Evolutionary conservation across 495 filamentous ascomycete genomes (phyloP).

Genomic region (Penicillium maclennaniae): DNA sequence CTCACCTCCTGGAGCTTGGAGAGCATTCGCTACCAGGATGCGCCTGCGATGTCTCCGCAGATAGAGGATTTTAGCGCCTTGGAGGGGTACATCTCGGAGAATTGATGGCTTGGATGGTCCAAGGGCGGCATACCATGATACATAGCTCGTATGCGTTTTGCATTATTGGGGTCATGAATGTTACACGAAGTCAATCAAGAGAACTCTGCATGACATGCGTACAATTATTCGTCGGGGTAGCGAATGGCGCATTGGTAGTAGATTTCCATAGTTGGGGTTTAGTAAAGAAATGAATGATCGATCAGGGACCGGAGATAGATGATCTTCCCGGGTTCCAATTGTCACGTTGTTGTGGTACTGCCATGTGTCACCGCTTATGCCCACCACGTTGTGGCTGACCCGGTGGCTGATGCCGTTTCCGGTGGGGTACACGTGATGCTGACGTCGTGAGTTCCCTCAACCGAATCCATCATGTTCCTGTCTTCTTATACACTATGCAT

Average conservation of each 20-base stretch:
- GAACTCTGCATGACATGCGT: background rate
- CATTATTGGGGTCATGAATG: slow-evolving; percentile 1
- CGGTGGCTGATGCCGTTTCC: background rate
- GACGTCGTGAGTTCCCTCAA: slow-evolving; percentile 23
- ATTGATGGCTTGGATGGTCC: background rate
- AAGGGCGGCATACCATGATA: background rate
- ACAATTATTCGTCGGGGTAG: background rate
- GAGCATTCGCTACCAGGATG: background rate
- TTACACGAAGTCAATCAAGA: background rate
- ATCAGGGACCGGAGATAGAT: background rate
- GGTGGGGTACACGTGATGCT: slow-evolving; percentile 20
- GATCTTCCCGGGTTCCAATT: background rate
- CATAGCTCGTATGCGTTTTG: background rate
- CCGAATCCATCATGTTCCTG: slow-evolving; percentile 14
- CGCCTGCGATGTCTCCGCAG: background rate
- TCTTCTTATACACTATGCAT: slow-evolving; percentile 24
- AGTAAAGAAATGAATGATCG: background rate
- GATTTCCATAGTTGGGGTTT: background rate
- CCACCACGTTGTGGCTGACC: no score
- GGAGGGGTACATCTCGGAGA: background rate
- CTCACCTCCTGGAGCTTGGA: slow-evolving; percentile 6
- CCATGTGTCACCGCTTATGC: no score
- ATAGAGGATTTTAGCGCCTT: background rate
- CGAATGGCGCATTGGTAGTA: background rate
- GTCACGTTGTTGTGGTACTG: background rate